Conservation (phyloP, 2,329 filamentous ascomycete genomes). For the Arthrinium phaeospermum region DNA sequence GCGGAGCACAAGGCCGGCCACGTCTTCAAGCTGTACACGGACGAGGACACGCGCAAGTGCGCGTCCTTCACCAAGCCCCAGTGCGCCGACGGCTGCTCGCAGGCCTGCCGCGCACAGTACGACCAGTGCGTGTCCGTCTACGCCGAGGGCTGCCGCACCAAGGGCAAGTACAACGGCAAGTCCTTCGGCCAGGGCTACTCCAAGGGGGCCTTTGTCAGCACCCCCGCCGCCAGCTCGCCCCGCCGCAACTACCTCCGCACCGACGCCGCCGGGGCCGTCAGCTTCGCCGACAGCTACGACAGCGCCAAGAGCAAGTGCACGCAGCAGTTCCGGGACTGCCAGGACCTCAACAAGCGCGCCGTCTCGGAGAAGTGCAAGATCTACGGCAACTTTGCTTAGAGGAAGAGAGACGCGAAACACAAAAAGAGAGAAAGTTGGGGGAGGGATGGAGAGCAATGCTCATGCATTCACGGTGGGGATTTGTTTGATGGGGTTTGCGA, state of each 20-base stretch:
- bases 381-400: neutral
- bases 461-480: slow-evolving; percentile 18
- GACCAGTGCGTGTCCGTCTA: slow-evolving; percentile 54
- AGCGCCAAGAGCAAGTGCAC: neutral
- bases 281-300: neutral
- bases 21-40: slow-evolving; percentile 59
- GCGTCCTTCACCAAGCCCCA: slow-evolving; percentile 47
- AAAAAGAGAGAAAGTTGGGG: neutral
- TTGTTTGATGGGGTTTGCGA: neutral
- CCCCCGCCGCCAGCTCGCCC: neutral
- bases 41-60: slow-evolving; percentile 49
- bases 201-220: neutral
- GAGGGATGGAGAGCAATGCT: too few species aligned
- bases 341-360: neutral
- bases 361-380: slow-evolving; percentile 11
- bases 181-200: slow-evolving; percentile 25
- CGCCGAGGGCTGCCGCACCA: slow-evolving; percentile 51
- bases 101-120: slow-evolving; percentile 61
- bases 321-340: slow-evolving; percentile 13
- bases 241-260: neutral
- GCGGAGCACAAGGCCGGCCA: slow-evolving; percentile 45
- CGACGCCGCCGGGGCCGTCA: neutral
- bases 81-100: slow-evolving; percentile 50
- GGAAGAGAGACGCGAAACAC: too few species aligned
- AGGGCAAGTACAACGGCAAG: slow-evolving; percentile 31